Percentiles rank a stretch among this genome's conserved stretches.
These are phyloP conservation scores for Gracilaria domingensis DNA, from an alignment of 23 red algal species.

Conservation along the genomic window DNA sequence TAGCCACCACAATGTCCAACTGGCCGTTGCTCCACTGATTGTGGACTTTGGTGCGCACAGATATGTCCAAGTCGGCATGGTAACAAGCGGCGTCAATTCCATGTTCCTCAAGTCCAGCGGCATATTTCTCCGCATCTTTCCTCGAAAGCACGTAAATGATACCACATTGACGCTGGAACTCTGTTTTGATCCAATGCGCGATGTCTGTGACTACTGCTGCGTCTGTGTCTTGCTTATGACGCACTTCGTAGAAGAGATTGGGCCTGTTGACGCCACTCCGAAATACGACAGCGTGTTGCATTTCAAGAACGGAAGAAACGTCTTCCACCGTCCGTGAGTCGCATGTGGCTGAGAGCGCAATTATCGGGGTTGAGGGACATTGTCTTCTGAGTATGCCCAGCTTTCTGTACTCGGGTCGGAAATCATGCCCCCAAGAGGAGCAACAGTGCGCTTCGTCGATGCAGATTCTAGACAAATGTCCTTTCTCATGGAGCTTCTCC, in stretches of 20 bases:
- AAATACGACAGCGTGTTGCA: conserved; percentile 70
- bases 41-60: conserved; percentile 35
- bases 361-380: conserved; percentile 84
- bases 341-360: conserved; percentile 91
- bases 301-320: conserved; percentile 72
- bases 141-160: conserved; percentile 91
- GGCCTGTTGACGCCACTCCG: conserved; percentile 81
- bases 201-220: conserved; percentile 79
- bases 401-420: conserved; percentile 90
- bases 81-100: conserved; percentile 43
- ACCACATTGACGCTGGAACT: conserved; percentile 44
- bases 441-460: conserved; percentile 97
- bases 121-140: conserved; percentile 75
- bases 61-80: conserved; percentile 53
- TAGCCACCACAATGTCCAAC: conserved; percentile 79
- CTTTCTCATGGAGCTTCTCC: conserved; percentile 38
- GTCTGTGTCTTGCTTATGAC: conserved; percentile 52
- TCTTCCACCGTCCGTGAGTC: conserved; percentile 72
- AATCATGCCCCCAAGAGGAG: conserved; percentile 93
- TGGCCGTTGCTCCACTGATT: conserved; percentile 34
- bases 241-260: conserved; percentile 89
- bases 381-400: conserved; percentile 66
- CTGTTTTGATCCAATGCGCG: conserved; percentile 23
- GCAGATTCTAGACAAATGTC: conserved; percentile 69
- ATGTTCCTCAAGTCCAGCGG: conserved; percentile 44